Base-by-base conservation (phyloP, 176 grass and related monocot genomes). In the Avena atlantica region DNA sequence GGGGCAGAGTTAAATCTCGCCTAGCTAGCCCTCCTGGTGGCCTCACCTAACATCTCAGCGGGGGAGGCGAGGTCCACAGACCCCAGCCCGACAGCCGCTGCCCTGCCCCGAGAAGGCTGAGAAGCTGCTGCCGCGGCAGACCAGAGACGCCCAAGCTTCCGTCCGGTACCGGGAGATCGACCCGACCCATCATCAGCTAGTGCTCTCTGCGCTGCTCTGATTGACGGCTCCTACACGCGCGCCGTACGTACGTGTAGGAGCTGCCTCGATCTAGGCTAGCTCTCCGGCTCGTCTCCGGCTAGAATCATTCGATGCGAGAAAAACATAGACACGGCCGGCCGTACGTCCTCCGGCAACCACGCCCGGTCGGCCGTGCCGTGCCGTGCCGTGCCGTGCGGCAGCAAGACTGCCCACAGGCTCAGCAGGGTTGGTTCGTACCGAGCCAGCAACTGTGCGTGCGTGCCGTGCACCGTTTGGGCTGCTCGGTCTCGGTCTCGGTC, bases 111-210 rank as follows among this genome's bases (percentile, higher is more conserved):
- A 42, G 40, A 42, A 42, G 31, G 16, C 11, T 24, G 11, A 23
- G 70, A 74, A 74, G 42, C 70, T 74, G 42, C 70, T 49, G 42
- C 70, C 44, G 70, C 44, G 5, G 40, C 70, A 47, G 40, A 40
- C 44, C 11, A 74, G 70, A 24, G 70, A 74, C 42, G 70, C 19
- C 62, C 62, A 48, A 17, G 69, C 37, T 47, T 21, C 37, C 19
- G 13, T 7, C 70, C 70, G 70, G 70, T 42, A 42, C 40, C 40
- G 13, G 70, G 11, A 7, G 42, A 12, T 49, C 69, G 16, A 21
- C 70, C n/a, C 69, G 16, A 21, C 70, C n/a, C 44, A 42, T 49
- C n/a, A 74, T 74, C n/a, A 47, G 20, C 1, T 47, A 72, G 40
- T 21, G 70, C 42, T 40, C 42, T 40, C 20, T 47, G 40, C 20